Evolutionary conservation across 768 basidiomycete genomes (phyloP), one percentile per base, ranked within the genome.

Genomic region (Lactifluus echinatus): DNA sequence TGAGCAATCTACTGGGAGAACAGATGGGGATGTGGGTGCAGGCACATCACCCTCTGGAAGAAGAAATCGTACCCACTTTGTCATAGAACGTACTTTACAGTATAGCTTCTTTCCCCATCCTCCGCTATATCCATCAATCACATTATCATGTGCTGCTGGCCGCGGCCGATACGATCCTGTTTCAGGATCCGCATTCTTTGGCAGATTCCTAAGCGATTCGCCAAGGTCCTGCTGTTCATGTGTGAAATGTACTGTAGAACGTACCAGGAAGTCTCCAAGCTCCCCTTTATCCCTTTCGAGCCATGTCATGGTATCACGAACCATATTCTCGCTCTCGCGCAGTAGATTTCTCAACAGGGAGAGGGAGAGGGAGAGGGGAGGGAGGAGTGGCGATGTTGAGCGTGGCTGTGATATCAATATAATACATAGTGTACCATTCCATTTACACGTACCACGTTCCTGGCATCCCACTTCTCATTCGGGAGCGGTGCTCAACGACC

Each of bases 251-350:
- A 55, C 29, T 3, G 44, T 43, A 4, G 61, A 63, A 81, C 88
- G 60, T 68, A 93, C 91, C 52, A 90, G 68, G 45, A 90, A 70
- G 56, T 79, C 77, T 61, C 76, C 73, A 57, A 93, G 75, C 54
- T 87, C 87, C 55, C 73, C 81, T 29, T 75, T 74, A 31, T 81
- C 83, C 65, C 76, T 79, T 45, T 75, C 79, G n/a, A 90, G 72
- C 46, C 86, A 78, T 53, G 69, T 76, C 54, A 74, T 72, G 21
- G 84, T 78, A 66, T 92, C 88, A 49, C 71, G 71, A 57, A 92
- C 79, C 90, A 94, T 90, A 75, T 82, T 89, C 60, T 80, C 73
- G 42, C 85, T 84, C 74, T 94, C 91, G 55, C 87, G 56, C 34
- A 61, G 83, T 48, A 84, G 71, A 73, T 50, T 53, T 19, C 43